Evolutionary conservation across 2,329 filamentous ascomycete genomes (phyloP), one percentile per base, ranked within the genome.

Genomic region (Penicillium paneum): DNA sequence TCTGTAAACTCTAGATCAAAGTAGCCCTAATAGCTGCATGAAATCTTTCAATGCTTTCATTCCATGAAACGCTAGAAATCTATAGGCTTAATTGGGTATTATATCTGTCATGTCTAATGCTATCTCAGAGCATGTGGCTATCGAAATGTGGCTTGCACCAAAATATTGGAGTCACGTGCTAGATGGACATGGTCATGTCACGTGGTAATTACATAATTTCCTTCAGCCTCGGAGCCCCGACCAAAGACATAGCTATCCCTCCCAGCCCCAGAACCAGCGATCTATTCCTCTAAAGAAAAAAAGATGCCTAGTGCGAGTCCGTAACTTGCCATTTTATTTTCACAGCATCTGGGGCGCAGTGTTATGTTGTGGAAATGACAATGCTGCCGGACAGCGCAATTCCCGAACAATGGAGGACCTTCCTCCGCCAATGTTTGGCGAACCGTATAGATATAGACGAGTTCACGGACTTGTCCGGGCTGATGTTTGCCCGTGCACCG

Each of bases 391-490:
- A 64, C 36, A 49, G 28, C 63, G 64, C 64, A 45, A 43, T 42
- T 10, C 61, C 66, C 45, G 66, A 69, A 58, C 70, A 73, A 67
- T 74, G 72, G 72, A 68, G 60, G 59, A 65, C 63, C 50, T 71
- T 74, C 61, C 61, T 74, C 66, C 63, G 66, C 44, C 67, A 67
- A 58, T 73, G 72, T 62, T 57, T 74, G 52, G 63, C 66, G 53
- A 68, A 69, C 55, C 71, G 72, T 29, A 67, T 74, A 47, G 72
- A 72, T 54, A 69, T 67, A 11, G 61, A 66, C 19, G 71, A 75
- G 42, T 76, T 76, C 63, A 68, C 64, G 40, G 64, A 67, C 34
- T 64, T 76, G 17, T 67, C 67, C n/a, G 68, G 67, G 36, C 51
- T 75, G 24, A 64, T 76, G 52, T 58, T 67, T 6, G 54, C 63